These are phyloP conservation scores for Nakazawaea pomicola DNA, from an alignment of 805 yeast species.

Conservation along the genomic window DNA sequence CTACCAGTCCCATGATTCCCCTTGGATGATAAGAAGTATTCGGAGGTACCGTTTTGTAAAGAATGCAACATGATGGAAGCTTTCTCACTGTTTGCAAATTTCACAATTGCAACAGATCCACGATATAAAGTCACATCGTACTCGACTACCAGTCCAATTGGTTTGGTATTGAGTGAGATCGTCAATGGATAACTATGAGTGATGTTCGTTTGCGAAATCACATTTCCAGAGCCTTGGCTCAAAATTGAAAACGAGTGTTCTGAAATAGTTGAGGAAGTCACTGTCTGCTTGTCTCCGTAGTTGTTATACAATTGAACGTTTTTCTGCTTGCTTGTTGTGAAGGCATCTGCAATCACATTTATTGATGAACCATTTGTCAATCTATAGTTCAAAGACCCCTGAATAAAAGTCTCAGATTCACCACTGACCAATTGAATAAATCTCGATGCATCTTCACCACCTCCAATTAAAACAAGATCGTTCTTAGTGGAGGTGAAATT, in stretches of 20 bases:
- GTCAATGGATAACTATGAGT: conserved; percentile 27
- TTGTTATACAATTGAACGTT: conserved; percentile 34
- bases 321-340: conserved; percentile 27
- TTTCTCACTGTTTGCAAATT: conserved; percentile 18
- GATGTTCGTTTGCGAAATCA: conserved; percentile 17
- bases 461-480: conserved; percentile 34
- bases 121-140: conserved; percentile 26
- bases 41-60: conserved; percentile 41
- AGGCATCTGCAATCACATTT: conserved; percentile 24
- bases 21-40: conserved; percentile 33
- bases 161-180: conserved; percentile 17
- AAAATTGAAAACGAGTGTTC: conserved; percentile 20
- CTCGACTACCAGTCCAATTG: conserved; percentile 21
- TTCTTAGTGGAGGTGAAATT: conserved; percentile 24
- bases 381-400: conserved; percentile 31
- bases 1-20: conserved; percentile 45
- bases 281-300: conserved; percentile 36
- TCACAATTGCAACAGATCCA: conserved; percentile 15
- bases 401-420: conserved; percentile 27
- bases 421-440: conserved; percentile 33
- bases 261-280: conserved; percentile 19
- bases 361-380: conserved; percentile 33
- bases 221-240: conserved; percentile 17
- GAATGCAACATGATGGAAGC: conserved; percentile 21
- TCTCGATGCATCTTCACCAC: conserved; percentile 21